Evolutionary conservation across 2,329 filamentous ascomycete genomes (phyloP).

Genomic region (Cordyceps javanica): DNA sequence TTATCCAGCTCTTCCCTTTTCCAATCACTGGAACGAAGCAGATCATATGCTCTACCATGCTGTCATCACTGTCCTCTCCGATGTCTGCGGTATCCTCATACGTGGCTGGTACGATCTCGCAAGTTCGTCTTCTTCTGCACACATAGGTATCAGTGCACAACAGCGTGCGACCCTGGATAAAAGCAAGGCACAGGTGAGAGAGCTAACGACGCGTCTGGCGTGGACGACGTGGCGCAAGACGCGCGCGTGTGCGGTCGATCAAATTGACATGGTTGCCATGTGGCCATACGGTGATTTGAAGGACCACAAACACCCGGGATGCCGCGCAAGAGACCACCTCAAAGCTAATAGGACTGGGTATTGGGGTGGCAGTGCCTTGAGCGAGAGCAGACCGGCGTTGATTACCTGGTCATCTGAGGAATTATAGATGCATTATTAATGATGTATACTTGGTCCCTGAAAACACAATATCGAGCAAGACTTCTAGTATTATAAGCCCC

Average conservation of each 20-base stretch:
- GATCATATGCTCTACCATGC: slow-evolving; percentile 4
- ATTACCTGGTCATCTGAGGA: neutral
- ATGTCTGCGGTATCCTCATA: neutral
- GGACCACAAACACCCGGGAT: slow-evolving; percentile 41
- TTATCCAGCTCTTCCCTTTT: slow-evolving; percentile 2
- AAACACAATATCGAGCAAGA: too few relatives aligned
- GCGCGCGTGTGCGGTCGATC: slow-evolving; percentile 42
- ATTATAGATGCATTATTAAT: too few relatives aligned
- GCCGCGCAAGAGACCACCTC: slow-evolving; percentile 15
- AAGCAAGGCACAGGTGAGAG: neutral
- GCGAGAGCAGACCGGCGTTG: neutral
- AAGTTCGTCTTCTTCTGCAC: neutral
- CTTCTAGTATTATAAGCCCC: too few relatives aligned
- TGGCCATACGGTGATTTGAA: slow-evolving; percentile 52
- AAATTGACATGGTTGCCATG: slow-evolving; percentile 57
- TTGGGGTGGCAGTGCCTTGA: neutral
- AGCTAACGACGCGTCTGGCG: slow-evolving; percentile 42
- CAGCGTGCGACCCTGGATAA: neutral
- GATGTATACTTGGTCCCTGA: too few relatives aligned
- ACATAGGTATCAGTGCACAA: neutral
- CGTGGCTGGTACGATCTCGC: neutral
- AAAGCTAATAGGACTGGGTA: neutral
- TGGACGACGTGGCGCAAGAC: slow-evolving; percentile 58
- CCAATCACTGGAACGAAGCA: neutral
- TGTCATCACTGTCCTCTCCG: neutral